Conservation (phyloP, 495 filamentous ascomycete genomes). For the Lasiosphaeria hispida region DNA sequence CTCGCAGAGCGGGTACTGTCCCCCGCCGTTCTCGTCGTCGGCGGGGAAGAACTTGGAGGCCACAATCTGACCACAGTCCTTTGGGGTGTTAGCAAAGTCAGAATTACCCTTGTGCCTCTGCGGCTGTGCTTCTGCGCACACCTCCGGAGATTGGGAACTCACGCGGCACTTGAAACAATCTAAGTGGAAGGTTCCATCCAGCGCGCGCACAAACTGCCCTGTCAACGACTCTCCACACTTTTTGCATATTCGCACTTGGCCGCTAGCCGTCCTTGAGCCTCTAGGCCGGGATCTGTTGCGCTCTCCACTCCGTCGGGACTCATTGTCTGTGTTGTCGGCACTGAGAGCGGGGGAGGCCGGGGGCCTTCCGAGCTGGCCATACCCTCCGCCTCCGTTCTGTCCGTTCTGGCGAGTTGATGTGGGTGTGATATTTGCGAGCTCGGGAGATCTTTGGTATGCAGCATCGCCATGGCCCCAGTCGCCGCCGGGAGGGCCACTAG, state of each 20-base stretch:
- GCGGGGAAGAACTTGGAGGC: conserved; percentile 98
- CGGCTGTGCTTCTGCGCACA: background rate
- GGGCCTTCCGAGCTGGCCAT: conserved; percentile 28
- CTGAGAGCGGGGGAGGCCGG: conserved; percentile 43
- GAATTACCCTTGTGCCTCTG: background rate
- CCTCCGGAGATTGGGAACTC: conserved; percentile 38
- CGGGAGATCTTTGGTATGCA: conserved; percentile 36
- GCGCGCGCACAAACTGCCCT: conserved; percentile 91
- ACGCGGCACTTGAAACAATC: conserved; percentile 98
- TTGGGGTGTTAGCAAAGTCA: conserved; percentile 17
- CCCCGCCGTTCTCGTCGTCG: conserved; percentile 77
- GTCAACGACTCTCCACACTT: conserved; percentile 84
- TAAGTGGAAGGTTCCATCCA: conserved; percentile 90
- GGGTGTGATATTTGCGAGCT: conserved; percentile 35
- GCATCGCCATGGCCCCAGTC: conserved; percentile 25
- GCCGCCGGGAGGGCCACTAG: conserved; percentile 17
- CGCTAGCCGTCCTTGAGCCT: conserved; percentile 48
- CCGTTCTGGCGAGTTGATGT: conserved; percentile 39
- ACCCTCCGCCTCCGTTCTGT: conserved; percentile 19
- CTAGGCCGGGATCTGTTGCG: conserved; percentile 46
- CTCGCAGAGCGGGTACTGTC: conserved; percentile 95
- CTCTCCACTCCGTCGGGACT: conserved; percentile 46
- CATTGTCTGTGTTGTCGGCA: conserved; percentile 33
- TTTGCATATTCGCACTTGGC: conserved; percentile 67
- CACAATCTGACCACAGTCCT: conserved; percentile 97